Evolutionary conservation across 148 eudicot species (phyloP), one percentile per base, ranked within the genome.

Genomic region (Linanthus parryae): DNA sequence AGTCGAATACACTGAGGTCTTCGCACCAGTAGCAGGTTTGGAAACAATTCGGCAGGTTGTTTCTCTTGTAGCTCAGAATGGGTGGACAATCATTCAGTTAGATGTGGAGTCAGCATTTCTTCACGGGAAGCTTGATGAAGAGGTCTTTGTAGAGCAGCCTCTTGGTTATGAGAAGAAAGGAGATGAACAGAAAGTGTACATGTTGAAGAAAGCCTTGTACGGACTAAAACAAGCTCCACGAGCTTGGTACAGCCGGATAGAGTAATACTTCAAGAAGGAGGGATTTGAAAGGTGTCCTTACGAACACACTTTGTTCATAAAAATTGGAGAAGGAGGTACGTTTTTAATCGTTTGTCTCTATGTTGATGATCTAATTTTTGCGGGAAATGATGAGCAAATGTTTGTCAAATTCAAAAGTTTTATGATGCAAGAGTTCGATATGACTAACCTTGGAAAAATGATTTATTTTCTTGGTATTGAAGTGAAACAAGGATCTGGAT

Each of bases 271-370:
- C 17, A 13, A 5, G n/a, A 6, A 13, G 14, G 43, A 38, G 14
- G 17, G 17, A n/a, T 38, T 38, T 5, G n/a, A 38, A 13, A 38
- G 14, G 43, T 38, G 43, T 38, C n/a, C 13, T 5, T 38, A 38
- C 14, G 43, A 38, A n/a, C 43, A 38, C 14, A 38, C 43, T 38
- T 38, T 38, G 17, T 38, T 38, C 43, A 38, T 38, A 6, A 38
- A 38, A 38, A 15, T 4, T 5, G 14, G 14, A 3, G n/a, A 38
- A 5, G 14, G 14, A 38, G 43, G 19, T 7, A 41, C 7, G 4
- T 15, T 41, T 41, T 8, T n/a, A 20, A 8, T 7, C n/a, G 15
- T n/a, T n/a, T n/a, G n/a, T n/a, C n/a, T n/a, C n/a, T n/a, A n/a
- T n/a, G n/a, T n/a, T n/a, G n/a, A n/a, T 41, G 9, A 41, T 15